Evolutionary conservation across 306 rosid genomes (phyloP).

Genomic region (Quercus rubra): DNA sequence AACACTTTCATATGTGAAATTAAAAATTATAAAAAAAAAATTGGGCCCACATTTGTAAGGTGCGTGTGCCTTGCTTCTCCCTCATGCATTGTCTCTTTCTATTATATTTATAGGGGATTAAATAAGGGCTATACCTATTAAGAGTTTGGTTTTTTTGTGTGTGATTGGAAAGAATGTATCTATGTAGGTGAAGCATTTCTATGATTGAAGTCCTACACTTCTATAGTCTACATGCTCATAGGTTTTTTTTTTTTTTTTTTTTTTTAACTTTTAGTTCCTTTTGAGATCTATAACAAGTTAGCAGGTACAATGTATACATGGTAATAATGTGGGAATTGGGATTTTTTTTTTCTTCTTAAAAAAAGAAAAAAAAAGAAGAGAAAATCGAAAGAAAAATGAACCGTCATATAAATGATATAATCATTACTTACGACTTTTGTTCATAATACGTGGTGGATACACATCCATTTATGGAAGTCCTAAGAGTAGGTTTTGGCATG

Average conservation of each 20-base stretch:
- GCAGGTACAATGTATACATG: too few relatives aligned
- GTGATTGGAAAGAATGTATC: constrained; percentile 11
- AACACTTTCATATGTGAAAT: constrained; percentile 4
- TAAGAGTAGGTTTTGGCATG: background rate
- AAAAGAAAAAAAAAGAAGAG: too few relatives aligned
- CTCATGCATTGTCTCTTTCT: constrained; percentile 33
- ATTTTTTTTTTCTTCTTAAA: too few relatives aligned
- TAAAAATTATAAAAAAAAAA: background rate
- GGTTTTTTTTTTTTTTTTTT: background rate
- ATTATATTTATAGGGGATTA: background rate
- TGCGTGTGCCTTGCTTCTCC: constrained; percentile 41
- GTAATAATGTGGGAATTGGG: too few relatives aligned
- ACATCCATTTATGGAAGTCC: too few relatives aligned
- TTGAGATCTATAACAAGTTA: background rate
- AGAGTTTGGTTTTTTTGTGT: background rate
- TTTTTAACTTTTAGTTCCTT: background rate
- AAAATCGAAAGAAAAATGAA: too few relatives aligned
- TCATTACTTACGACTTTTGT: too few relatives aligned
- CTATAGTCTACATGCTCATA: background rate
- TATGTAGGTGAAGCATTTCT: too few relatives aligned
- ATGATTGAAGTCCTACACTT: background rate
- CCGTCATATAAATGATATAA: too few relatives aligned
- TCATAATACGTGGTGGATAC: too few relatives aligned
- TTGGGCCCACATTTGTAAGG: constrained; percentile 17
- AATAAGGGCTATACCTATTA: too few relatives aligned